Conservation (phyloP, 345 rosid species). For the Luvunga scandens region DNA sequence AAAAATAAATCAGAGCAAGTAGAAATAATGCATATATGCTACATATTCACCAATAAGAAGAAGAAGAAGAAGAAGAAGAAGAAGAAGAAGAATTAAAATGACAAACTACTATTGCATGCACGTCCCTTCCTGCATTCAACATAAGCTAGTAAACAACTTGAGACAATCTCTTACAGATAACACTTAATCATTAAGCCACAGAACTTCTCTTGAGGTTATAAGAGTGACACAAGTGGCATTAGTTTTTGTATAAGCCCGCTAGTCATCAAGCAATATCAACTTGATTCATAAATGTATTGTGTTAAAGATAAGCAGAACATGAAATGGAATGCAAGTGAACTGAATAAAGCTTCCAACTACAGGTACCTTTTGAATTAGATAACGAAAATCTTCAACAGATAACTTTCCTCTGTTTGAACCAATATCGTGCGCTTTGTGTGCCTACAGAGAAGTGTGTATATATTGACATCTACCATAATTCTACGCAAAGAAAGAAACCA, state of each 20-base stretch:
- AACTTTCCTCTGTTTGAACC: conserved; percentile 85
- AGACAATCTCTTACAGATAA: background rate
- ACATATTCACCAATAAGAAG: background rate
- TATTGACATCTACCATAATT: background rate
- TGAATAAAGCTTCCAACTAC: background rate
- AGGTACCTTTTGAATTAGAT: conserved; percentile 76
- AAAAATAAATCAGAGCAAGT: background rate
- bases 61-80: no score
- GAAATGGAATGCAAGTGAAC: background rate
- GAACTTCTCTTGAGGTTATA: background rate
- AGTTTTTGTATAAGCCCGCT: background rate
- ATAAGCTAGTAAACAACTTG: background rate
- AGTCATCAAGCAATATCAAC: background rate
- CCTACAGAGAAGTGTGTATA: conserved; percentile 31
- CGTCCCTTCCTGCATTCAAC: background rate
- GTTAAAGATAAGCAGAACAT: background rate
- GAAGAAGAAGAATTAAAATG: background rate
- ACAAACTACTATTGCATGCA: background rate
- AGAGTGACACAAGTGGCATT: background rate
- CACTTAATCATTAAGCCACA: background rate
- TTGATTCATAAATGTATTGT: background rate
- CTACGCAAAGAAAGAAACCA: background rate
- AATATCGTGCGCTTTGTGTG: conserved; percentile 83
- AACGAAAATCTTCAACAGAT: conserved; percentile 80
- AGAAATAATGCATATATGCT: background rate